These are phyloP conservation scores for Chytriomyces confervae DNA, from an alignment of 192 early-diverging fungal genomes.

Conservation along the genomic window DNA sequence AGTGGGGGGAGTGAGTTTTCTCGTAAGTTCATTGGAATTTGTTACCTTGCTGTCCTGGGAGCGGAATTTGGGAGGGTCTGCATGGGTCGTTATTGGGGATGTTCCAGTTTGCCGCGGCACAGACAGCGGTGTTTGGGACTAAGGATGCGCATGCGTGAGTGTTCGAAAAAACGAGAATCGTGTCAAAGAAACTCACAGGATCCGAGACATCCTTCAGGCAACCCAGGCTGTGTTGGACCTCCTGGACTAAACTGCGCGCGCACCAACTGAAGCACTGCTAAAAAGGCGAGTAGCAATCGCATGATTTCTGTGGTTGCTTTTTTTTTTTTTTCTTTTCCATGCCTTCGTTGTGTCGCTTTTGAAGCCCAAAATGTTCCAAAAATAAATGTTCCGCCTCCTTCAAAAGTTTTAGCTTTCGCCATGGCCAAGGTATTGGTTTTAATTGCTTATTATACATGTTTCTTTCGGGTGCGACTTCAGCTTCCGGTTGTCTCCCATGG, in stretches of 20 bases:
- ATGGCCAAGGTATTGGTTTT: no score
- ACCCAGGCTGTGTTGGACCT: conserved; percentile 27
- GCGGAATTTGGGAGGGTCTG: background rate
- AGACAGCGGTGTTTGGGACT: conserved; percentile 13
- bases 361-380: no score
- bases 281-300: no score
- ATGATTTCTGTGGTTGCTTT: no score
- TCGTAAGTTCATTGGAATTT: background rate
- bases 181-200: background rate
- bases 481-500: no score
- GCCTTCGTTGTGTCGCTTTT: no score
- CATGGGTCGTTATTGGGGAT: conserved; percentile 22
- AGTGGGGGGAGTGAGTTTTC: background rate
- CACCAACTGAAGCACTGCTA: background rate
- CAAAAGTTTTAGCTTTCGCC: no score
- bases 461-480: no score
- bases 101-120: conserved; percentile 15
- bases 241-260: conserved; percentile 8
- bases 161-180: background rate
- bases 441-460: no score
- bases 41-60: conserved; percentile 20
- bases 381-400: no score
- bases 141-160: background rate
- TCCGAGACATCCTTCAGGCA: conserved; percentile 26
- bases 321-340: no score